Evolutionary conservation across 1,284 basidiomycete genomes (phyloP).

Genomic region (Agaricales sp.): DNA sequence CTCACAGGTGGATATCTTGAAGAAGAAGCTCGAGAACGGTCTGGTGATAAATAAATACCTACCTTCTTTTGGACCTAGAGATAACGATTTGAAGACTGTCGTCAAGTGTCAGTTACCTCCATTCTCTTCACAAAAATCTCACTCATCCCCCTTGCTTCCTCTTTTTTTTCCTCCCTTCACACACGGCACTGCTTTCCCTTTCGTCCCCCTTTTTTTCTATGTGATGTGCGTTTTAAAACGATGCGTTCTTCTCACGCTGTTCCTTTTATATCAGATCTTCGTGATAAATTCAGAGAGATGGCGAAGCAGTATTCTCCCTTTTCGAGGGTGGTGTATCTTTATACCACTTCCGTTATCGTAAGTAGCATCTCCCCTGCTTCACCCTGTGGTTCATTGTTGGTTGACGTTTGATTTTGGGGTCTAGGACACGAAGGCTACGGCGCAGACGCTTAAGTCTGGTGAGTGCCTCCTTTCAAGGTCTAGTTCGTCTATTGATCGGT

Average conservation of each 20-base stretch:
- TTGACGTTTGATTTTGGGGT: background rate
- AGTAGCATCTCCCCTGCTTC: constrained; percentile 15
- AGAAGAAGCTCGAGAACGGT: constrained; percentile 21
- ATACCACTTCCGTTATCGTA: constrained; percentile 53
- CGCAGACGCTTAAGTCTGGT: constrained; percentile 26
- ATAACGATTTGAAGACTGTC: constrained; percentile 22
- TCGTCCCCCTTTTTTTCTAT: background rate
- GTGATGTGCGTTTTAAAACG: background rate
- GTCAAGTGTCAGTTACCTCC: constrained; percentile 28
- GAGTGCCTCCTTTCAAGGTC: constrained; percentile 7
- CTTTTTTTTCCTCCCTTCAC: no score
- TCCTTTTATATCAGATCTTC: constrained; percentile 21
- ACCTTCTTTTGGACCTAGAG: constrained; percentile 21
- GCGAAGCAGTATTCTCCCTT: constrained; percentile 36
- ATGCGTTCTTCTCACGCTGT: background rate
- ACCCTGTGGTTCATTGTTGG: no score
- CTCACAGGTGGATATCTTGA: background rate
- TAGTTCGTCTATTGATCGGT: background rate
- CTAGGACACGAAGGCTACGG: constrained; percentile 34
- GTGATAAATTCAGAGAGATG: constrained; percentile 49
- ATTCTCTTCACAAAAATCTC: background rate
- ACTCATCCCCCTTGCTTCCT: no score
- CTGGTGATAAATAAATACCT: constrained; percentile 22
- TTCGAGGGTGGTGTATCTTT: constrained; percentile 40
- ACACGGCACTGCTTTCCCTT: no score